Percentiles rank a stretch among this genome's conserved stretches.
Evolutionary conservation across 305 asterid genomes (phyloP).

Genomic region (Fraxinus dipetala): DNA sequence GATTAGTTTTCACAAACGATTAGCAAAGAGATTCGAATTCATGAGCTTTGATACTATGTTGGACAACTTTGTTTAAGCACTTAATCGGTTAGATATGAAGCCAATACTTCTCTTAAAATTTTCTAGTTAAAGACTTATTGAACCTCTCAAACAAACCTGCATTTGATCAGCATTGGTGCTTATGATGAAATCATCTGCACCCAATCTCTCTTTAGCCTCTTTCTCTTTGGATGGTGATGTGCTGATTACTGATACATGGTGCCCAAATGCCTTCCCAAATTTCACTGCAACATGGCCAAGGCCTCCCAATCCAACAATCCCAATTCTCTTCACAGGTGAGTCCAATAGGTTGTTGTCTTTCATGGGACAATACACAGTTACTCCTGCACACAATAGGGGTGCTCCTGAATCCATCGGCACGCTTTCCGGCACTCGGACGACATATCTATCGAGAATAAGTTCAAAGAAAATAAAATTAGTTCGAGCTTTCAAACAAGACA

Average conservation of each 20-base stretch:
- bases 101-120: not conserved
- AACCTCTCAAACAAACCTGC: constrained; percentile 38
- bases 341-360: constrained; percentile 59
- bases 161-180: constrained; percentile 61
- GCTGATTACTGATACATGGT: constrained; percentile 75
- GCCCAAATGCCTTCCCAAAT: constrained; percentile 73
- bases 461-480: not conserved
- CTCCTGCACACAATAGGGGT: constrained; percentile 74
- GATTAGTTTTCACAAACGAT: not conserved
- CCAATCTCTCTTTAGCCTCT: constrained; percentile 60
- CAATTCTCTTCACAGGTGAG: constrained; percentile 43
- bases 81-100: not conserved
- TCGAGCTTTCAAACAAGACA: not conserved
- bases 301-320: constrained; percentile 77
- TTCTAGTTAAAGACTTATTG: not conserved
- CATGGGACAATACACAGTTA: constrained; percentile 66
- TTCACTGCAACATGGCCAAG: constrained; percentile 77
- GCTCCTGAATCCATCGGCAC: constrained; percentile 80
- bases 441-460: constrained; percentile 44
- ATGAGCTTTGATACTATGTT: not conserved
- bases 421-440: constrained; percentile 64
- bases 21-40: not conserved
- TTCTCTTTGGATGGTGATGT: constrained; percentile 77
- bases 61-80: not conserved
- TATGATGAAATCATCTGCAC: constrained; percentile 67